Evolutionary conservation across 495 filamentous ascomycete species (phyloP), one percentile per base, ranked within the genome.

Genomic region (Annulohypoxylon moriforme): DNA sequence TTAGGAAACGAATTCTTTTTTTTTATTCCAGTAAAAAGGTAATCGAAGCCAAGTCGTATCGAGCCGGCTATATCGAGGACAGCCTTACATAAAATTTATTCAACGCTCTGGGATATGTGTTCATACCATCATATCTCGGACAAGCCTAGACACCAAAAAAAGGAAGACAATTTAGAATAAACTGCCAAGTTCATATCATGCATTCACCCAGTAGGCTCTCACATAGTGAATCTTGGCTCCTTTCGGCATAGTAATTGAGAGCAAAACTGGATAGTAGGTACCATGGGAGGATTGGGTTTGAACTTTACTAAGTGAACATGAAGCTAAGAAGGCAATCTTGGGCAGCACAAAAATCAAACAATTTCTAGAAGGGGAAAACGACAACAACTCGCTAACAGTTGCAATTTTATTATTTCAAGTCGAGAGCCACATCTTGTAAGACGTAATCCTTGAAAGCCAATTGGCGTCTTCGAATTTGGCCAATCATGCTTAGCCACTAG

Each of bases 401-500:
- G 49, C 24, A 53, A 53, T 53, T 16, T 53, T 53, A 53, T 53
- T 49, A 14, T 49, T 24, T 4, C 25, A 5, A 49, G 10, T 49
- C 20, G 46, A 49, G 49, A 53, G 49, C 49, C 49, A 53, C 25
- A 53, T 29, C n/a, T 44, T 18, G n/a, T 8, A 44, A 55, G 50
- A 33, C 25, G 22, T 18, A 18, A 18, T 38, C 46, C 29, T 34
- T 22, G 27, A 25, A 18, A 60, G 33, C 55, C 60, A 60, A 66
- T 71, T 38, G 42, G 56, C 22, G 63, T 42, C 29, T 50, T 53
- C 5, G 27, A 36, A 55, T 55, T 49, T 40, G 24, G 1, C 60
- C 36, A 67, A 68, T 68, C 55, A 61, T 50, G 1, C 33, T 38
- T 9, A 59, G 33, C 33, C 18, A 57, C 5, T 52, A 22, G 47